Evolutionary conservation across 306 rosid species (phyloP).

Genomic region (Prinsepia uniflora): DNA sequence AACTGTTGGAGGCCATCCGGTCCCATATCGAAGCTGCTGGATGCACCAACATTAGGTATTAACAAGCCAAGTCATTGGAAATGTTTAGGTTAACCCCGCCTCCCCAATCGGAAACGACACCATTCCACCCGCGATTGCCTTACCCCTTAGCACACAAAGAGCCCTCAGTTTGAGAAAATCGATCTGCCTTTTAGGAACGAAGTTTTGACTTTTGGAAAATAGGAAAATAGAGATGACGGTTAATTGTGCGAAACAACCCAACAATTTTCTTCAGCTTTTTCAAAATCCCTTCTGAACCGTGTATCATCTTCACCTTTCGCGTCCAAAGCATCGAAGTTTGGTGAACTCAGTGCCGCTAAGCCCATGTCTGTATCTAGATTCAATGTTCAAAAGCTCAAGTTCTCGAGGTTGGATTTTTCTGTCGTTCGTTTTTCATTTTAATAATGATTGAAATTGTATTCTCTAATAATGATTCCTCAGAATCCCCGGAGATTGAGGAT

Average conservation of each 20-base stretch:
- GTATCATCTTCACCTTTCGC: constrained; percentile 38
- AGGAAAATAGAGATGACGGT: constrained; percentile 53
- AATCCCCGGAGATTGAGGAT: no score
- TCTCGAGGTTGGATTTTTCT: no score
- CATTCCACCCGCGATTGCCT: constrained; percentile 92
- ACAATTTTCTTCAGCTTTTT: constrained; percentile 51
- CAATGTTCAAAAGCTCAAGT: constrained; percentile 31
- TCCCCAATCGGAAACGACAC: constrained; percentile 79
- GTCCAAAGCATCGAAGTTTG: constrained; percentile 41
- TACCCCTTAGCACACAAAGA: constrained; percentile 49
- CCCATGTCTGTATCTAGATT: constrained; percentile 31
- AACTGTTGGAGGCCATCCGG: constrained; percentile 85
- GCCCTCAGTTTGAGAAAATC: constrained; percentile 7
- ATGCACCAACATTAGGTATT: constrained; percentile 61
- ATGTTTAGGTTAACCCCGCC: constrained; percentile 93
- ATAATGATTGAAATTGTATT: not conserved
- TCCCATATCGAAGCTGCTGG: constrained; percentile 77
- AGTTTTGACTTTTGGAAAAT: not conserved
- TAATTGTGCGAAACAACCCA: constrained; percentile 51
- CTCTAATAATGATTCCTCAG: no score
- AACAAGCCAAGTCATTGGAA: constrained; percentile 94
- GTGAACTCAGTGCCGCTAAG: constrained; percentile 31
- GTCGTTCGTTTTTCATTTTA: no score
- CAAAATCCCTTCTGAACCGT: constrained; percentile 44
- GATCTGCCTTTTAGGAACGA: not conserved